phyloP scores from a whole-genome alignment of 306 rosid species.

The Mimosa pudica region DNA sequence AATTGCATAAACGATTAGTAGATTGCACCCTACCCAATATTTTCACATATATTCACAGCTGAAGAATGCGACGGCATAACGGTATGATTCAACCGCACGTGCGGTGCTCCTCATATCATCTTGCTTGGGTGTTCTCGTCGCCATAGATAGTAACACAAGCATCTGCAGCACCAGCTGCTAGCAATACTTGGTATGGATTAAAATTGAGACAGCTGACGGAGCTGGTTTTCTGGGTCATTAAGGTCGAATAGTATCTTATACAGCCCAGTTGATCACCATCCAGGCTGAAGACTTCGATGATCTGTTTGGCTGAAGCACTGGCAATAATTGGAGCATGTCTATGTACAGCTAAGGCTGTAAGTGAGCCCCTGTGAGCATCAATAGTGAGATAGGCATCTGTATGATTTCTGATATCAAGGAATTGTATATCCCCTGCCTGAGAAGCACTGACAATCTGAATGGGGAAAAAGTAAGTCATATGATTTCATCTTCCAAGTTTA shows the following conservation, averaged over 20 bases:
- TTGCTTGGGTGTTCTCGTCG: slow-evolving; percentile 66
- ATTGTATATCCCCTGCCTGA: slow-evolving; percentile 95
- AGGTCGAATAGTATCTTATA: slow-evolving; percentile 79
- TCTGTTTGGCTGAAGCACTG: slow-evolving; percentile 95
- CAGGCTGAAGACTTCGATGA: slow-evolving; percentile 85
- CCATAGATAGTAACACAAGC: slow-evolving; percentile 82
- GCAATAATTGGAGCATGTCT: slow-evolving; percentile 96
- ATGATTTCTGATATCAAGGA: slow-evolving; percentile 85
- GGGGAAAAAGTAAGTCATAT: not conserved
- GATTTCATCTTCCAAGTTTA: slow-evolving; percentile 7
- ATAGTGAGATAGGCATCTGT: slow-evolving; percentile 73
- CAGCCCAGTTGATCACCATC: slow-evolving; percentile 91
- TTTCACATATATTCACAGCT: slow-evolving; percentile 50
- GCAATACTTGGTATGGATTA: slow-evolving; percentile 85
- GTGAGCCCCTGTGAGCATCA: slow-evolving; percentile 89
- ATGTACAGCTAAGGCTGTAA: slow-evolving; percentile 92
- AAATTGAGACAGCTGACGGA: slow-evolving; percentile 86
- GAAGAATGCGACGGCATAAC: slow-evolving; percentile 43
- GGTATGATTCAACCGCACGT: slow-evolving; percentile 31
- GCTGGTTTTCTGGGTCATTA: slow-evolving; percentile 96
- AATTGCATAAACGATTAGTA: slow-evolving; percentile 58
- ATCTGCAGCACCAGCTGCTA: slow-evolving; percentile 96
- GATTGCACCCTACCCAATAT: slow-evolving; percentile 53
- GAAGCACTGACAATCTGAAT: slow-evolving; percentile 93
- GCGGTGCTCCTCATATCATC: slow-evolving; percentile 47